Evolutionary conservation across 2,329 filamentous ascomycete species (phyloP), one percentile per base, ranked within the genome.

Genomic region (Verticillium nubilum): DNA sequence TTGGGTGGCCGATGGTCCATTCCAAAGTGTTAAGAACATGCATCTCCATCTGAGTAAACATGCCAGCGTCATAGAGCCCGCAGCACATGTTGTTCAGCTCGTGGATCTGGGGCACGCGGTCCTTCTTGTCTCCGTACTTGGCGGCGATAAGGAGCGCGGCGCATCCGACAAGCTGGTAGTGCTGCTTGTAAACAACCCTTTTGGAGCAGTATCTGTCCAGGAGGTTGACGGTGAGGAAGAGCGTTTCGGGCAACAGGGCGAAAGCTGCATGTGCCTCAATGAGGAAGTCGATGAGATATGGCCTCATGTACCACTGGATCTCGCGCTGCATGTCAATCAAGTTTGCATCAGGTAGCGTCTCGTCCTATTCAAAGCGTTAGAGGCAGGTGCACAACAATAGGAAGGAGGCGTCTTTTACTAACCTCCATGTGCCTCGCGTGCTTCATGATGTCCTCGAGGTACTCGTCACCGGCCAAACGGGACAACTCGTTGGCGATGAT

Each of bases 11-110:
- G 66, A 99, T 90, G 66, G 89, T 87, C 95, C 95, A 99, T 73
- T 96, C 92, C 61, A 99, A 85, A 1, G 95, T 99, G 78, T 97
- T 96, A 67, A 99, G 84, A 37, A 99, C 94, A 74, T 99, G 95
- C 93, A 96, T 98, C 79, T 99, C 95, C 95, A 99, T 99, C 76
- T 99, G 95, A 12, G 93, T 94, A 78, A 99, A 99, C 95, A 99
- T 99, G 78, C 97, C 94, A 56, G 97, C 92, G 69, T 99, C 95
- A 77, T 99, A 99, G 42, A 98, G 84, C 37, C 91, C 93, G 78
- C 95, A 98, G 84, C 95, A 99, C 95, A 99, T 98, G 67, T 94
- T 96, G 83, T 97, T 97, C 65, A 99, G 82, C 74, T 99, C 95
- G 72, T 92, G 88, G 72, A 99, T 96, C 65, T 96, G 95, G 4